Evolutionary conservation across 129 eudicot genomes (phyloP), one percentile per base, ranked within the genome.

Genomic region (Flaveria sonorensis): DNA sequence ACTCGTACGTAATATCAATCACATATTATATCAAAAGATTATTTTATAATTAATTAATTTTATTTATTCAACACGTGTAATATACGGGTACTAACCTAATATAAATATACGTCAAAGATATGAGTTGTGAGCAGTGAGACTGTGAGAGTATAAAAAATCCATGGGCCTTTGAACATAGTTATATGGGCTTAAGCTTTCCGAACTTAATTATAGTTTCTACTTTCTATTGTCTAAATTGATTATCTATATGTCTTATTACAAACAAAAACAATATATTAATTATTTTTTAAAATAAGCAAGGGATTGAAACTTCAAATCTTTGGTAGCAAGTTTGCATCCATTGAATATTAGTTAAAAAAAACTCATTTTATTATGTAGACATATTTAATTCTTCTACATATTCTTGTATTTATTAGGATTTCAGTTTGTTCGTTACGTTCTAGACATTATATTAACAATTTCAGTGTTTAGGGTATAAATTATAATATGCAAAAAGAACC

Each of bases 251-350:
- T 8, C 8, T 45, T 45, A 45, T 2, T 43, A 45, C 12, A 32
- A 32, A 32, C 39, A 32, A 32, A 32, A 32, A 32, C 39, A 32
- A 4, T 32, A 11, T 47, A 47, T 13, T 12, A 14, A 13, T 48
- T 3, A 2, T 48, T 48, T 55, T 7, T 56, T 6, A 1, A 19
- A 1, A 8, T 9, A 59, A 21, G 3, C 21, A 6, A 18, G 47
- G 63, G 63, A 47, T 75, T 75, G 72, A 75, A 63, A 63, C 72
- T 48, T 75, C 62, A 48, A 60, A 46, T 63, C 18, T 62, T 47
- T n/a, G 72, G 72, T 47, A 47, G 61, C 51, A 28, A 62, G 71
- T 75, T 26, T 46, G 79, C 79, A 64, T 64, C 36, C 36, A 59
- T 20, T 59, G 65, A 75, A 26, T 52, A 64, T 62, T 46, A 61